These are phyloP conservation scores for Saussurea involucrata DNA, from an alignment of 129 eudicot species.

Conservation along the genomic window DNA sequence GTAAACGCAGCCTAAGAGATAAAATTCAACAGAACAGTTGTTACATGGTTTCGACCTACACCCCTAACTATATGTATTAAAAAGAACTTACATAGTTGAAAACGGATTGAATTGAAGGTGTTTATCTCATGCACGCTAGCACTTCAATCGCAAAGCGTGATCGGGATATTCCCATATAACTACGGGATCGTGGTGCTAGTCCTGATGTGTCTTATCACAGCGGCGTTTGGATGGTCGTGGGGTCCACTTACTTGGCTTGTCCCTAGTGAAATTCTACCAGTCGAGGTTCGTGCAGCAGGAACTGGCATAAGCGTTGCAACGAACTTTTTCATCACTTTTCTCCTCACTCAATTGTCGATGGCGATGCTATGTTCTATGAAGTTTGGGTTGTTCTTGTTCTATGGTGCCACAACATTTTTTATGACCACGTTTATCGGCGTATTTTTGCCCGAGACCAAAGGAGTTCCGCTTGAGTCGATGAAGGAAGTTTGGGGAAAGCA, in stretches of 20 bases:
- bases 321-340: slow-evolving; percentile 36
- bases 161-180: not conserved
- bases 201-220: slow-evolving; percentile 36
- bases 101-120: slow-evolving; percentile 22
- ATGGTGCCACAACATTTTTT: slow-evolving; percentile 28
- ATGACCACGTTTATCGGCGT: slow-evolving; percentile 34
- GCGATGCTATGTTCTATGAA: slow-evolving; percentile 39
- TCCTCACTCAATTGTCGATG: slow-evolving; percentile 38
- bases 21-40: no score
- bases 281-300: slow-evolving; percentile 44
- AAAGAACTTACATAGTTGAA: slow-evolving; percentile 1
- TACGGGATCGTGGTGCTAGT: slow-evolving; percentile 30
- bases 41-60: not conserved
- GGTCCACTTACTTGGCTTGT: slow-evolving; percentile 52
- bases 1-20: no score
- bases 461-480: slow-evolving; percentile 41
- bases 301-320: slow-evolving; percentile 36
- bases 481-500: slow-evolving; percentile 40
- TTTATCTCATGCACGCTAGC: slow-evolving; percentile 37
- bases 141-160: slow-evolving; percentile 3
- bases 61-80: not conserved
- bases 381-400: slow-evolving; percentile 42
- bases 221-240: slow-evolving; percentile 61
- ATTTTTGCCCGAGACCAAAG: slow-evolving; percentile 53
- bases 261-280: slow-evolving; percentile 46